Base-by-base conservation (phyloP, 305 asterid genomes). In the Rubia peregrina region DNA sequence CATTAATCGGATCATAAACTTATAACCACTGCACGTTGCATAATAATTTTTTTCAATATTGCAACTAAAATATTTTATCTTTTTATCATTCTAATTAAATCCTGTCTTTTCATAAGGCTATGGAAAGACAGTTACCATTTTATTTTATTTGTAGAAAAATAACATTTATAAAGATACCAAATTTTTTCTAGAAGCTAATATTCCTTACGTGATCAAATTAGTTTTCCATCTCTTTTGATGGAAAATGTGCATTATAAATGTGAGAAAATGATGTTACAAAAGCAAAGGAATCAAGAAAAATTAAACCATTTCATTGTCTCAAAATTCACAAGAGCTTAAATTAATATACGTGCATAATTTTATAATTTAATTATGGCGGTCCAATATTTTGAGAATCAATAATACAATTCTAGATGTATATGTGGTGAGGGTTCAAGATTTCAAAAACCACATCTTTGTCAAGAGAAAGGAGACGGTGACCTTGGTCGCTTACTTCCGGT, bases 401-500 rank as follows among this genome's bases (percentile, higher is more conserved):
- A 22, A 26, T 61, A 61, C 30, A 30, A 61, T 63, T 38, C 10
- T 16, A 40, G 49, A 36, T 19, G 24, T 56, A n/a, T 38, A 3
- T 73, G 24, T 9, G 16, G 46, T 53, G 41, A 17, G 48, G 78
- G 75, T 57, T 71, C 68, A 11, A 70, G 24, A 48, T 68, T 51
- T 51, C 6, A 63, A 67, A 24, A 65, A 61, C 69, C 61, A 80
- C 75, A 75, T 66, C 73, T 74, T 77, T 71, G 70, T 75, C 74
- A 33, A 64, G 80, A 59, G 67, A 81, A 79, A 71, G 74, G 79
- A 61, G 46, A n/a, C 77, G 83, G 69, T 78, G 74, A 73, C 63
- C 64, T 64, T 70, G 82, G 85, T 84, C 80, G 85, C 69, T 74
- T 67, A 74, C 56, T 70, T 73, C 68, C 57, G 61, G 67, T 41